Base-by-base conservation (phyloP, 176 grass and related monocot species). In the Rhipidocladum racemiflorum region DNA sequence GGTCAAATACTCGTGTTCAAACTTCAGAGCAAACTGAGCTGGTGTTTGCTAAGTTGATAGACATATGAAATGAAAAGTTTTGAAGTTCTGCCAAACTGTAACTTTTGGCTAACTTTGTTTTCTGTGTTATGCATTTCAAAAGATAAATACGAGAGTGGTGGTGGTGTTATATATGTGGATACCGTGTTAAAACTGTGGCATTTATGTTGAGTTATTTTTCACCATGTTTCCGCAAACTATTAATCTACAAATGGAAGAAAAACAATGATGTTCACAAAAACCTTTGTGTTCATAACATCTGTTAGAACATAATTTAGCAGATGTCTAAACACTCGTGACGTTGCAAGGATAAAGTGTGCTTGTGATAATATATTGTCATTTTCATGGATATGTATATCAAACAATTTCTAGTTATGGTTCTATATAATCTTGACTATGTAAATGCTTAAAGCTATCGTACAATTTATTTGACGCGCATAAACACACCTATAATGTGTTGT, bases 401-500 rank as follows among this genome's bases (percentile, higher is more conserved):
- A 66, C 46, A 40, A 38, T 51, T 57, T 39, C 3, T 48, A 77
- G 23, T 65, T 77, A 45, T 78, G n/a, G 27, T 36, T 75, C 71
- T 24, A 51, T 69, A 65, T 64, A 4, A 23, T 81, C 7, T 45
- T 42, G 18, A 21, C 16, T 81, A 70, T 32, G 20, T 59, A 21
- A 20, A 18, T 72, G 65, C 20, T 67, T 59, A 50, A 50, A 77
- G 27, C 17, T 88, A 17, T 15, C 27, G 9, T 38, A 28, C 34
- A 25, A 65, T 75, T 72, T 12, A 21, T 68, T 45, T 14, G 5
- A 21, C 39, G 29, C 61, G 59, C 61, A 2, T 53, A 27, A 35
- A 36, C 29, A 59, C 36, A 61, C 51, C 34, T 42, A 21, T 88
- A 81, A 87, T 53, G 36, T 85, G 24, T 2, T 16, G 24, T 57